Percentiles rank a stretch among this genome's conserved stretches.
Evolutionary conservation across 306 rosid genomes (phyloP).

Genomic region (Medicago ruthenica): DNA sequence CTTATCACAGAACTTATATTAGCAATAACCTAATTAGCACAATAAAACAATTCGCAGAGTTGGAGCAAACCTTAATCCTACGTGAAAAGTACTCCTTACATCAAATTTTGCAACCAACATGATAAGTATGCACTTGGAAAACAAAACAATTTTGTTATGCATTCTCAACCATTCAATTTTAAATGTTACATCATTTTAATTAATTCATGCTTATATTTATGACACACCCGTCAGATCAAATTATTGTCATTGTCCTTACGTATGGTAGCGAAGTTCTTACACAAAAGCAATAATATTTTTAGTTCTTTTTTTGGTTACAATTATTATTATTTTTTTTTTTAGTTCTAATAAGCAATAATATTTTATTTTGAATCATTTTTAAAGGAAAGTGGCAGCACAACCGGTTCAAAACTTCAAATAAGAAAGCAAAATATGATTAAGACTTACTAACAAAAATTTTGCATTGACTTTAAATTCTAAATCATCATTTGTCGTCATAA

Average conservation of each 20-base stretch:
- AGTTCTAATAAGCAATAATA: background rate
- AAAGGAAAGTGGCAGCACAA: constrained; percentile 23
- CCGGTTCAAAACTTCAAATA: background rate
- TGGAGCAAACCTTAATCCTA: background rate
- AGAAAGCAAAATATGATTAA: constrained; percentile 37
- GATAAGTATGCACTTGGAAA: constrained; percentile 14
- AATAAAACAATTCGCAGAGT: background rate
- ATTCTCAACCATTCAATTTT: constrained; percentile 29
- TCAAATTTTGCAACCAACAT: background rate
- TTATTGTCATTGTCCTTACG: constrained; percentile 21
- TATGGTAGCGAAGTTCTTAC: constrained; percentile 8
- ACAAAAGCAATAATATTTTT: background rate
- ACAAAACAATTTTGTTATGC: constrained; percentile 1
- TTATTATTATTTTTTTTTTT: no score
- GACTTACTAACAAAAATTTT: constrained; percentile 39
- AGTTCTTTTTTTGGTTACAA: no score
- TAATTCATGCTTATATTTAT: background rate
- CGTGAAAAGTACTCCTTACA: background rate
- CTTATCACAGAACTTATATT: no score
- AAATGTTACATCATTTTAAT: background rate
- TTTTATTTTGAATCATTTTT: background rate
- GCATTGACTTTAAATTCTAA: background rate
- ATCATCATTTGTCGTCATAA: background rate
- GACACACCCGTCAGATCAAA: constrained; percentile 24
- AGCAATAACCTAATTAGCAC: background rate